Evolutionary conservation across 345 rosid genomes (phyloP).

Genomic region (Acer campestre): DNA sequence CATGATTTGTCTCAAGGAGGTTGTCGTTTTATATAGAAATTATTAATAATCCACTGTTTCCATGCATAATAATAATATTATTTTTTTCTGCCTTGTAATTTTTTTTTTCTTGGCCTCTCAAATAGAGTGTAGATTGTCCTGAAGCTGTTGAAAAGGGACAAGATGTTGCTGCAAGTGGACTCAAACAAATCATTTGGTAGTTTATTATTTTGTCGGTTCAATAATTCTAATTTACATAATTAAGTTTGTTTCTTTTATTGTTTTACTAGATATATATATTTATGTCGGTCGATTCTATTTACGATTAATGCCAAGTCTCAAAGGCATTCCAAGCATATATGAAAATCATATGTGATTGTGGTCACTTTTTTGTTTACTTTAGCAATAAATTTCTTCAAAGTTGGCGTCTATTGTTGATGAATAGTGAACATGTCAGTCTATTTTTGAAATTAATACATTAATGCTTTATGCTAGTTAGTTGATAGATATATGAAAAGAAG

Average conservation of each 20-base stretch:
- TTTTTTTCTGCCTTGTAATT: conserved; percentile 14
- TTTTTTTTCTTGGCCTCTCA: conserved; percentile 27
- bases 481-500: background rate
- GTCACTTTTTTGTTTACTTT: too few relatives aligned
- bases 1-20: conserved; percentile 36
- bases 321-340: too few relatives aligned
- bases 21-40: background rate
- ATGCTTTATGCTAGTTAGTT: background rate
- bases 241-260: background rate
- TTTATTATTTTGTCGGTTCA: conserved; percentile 6
- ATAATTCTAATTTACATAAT: conserved; percentile 1
- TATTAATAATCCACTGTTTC: background rate
- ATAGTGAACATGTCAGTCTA: too few relatives aligned
- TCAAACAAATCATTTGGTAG: conserved; percentile 5
- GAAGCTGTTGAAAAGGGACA: conserved; percentile 43
- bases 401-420: too few relatives aligned
- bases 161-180: conserved; percentile 32
- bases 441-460: background rate
- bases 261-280: background rate
- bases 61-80: too few relatives aligned
- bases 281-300: background rate
- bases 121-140: conserved; percentile 36
- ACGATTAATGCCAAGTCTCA: too few relatives aligned
- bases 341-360: too few relatives aligned
- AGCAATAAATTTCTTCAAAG: too few relatives aligned